Base-by-base conservation (phyloP, 495 filamentous ascomycete species). In the Hypoxylon rickii region DNA sequence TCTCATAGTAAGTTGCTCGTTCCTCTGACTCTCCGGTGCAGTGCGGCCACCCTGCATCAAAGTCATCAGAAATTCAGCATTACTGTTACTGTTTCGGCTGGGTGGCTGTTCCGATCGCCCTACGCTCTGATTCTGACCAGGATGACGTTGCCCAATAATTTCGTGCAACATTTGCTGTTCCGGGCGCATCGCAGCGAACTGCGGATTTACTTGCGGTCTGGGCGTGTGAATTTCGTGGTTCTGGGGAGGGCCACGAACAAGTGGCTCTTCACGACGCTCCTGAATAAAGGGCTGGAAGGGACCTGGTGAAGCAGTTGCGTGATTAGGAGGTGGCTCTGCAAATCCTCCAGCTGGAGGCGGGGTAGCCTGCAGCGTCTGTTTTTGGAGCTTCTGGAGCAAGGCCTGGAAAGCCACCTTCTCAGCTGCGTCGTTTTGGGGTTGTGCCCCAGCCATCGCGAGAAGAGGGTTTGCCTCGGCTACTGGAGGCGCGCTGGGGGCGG, bases 321-420 rank as follows among this genome's bases (percentile, higher is more conserved):
- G 66, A 21, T 59, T 58, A 1, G 70, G 69, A 7, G 60, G 53
- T n/a, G 67, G 62, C 16, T 74, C 71, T 6, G 69, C 52, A 21
- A 69, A 70, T 10, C 26, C 61, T 24, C 31, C 62, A 20, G 49
- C 47, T 44, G 58, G 63, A 21, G 47, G 64, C 10, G 60, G 66
- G 38, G 52, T 59, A 11, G 50, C 52, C 33, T 66, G 56, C 20
- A 54, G 54, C 0, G 33, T 73, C 55, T 64, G 73, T 58, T 66
- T 65, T 43, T 82, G 75, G 31, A 98, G 83, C 80, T 97, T 95
- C 54, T 89, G 83, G 24, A 98, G 73, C 33, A 98, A 87, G 38
- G 86, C 83, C 53, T 93, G 87, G 68, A 98, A 98, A 0, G 89
- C 94, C 73, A 89, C 86, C 70, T 90, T 92, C 55, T 98, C 93